phyloP scores from a whole-genome alignment of 768 basidiomycete species.

The Lyophyllum semitale region DNA sequence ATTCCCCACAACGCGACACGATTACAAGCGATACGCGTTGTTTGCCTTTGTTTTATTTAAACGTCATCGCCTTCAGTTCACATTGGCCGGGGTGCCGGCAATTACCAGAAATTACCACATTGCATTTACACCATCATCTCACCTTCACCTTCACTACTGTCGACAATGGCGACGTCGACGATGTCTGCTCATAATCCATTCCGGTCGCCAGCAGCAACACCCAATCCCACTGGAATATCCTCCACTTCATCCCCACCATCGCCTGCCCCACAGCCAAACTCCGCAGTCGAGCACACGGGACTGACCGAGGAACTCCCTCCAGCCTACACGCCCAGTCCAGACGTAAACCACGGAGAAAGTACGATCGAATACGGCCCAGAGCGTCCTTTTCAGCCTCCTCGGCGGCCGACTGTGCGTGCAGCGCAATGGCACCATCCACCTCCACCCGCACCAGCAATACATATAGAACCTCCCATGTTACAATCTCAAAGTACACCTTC shows the following conservation, averaged over 20 bases:
- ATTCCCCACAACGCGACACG: too few species aligned
- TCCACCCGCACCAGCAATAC: constrained; percentile 4
- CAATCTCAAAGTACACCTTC: constrained; percentile 3
- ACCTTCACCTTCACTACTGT: too few species aligned
- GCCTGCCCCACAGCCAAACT: neutral
- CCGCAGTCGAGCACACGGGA: constrained; percentile 4
- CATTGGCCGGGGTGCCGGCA: too few species aligned
- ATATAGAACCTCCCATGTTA: neutral
- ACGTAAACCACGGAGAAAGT: constrained; percentile 55
- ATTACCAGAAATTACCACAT: too few species aligned
- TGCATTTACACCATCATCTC: too few species aligned
- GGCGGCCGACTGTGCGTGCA: neutral
- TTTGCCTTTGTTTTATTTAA: too few species aligned
- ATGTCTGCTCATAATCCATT: constrained; percentile 30
- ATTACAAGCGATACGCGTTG: too few species aligned
- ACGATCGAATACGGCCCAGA: constrained; percentile 64
- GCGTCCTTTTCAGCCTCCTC: constrained; percentile 56
- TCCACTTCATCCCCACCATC: neutral
- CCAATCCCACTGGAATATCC: constrained; percentile 27
- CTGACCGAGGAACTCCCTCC: constrained; percentile 64
- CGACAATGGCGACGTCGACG: neutral
- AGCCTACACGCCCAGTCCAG: constrained; percentile 64
- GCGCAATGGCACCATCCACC: neutral
- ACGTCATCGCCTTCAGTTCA: too few species aligned
- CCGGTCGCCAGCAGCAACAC: constrained; percentile 27